phyloP scores from a whole-genome alignment of 2,329 filamentous ascomycete species.

The Claviceps spartinae region DNA sequence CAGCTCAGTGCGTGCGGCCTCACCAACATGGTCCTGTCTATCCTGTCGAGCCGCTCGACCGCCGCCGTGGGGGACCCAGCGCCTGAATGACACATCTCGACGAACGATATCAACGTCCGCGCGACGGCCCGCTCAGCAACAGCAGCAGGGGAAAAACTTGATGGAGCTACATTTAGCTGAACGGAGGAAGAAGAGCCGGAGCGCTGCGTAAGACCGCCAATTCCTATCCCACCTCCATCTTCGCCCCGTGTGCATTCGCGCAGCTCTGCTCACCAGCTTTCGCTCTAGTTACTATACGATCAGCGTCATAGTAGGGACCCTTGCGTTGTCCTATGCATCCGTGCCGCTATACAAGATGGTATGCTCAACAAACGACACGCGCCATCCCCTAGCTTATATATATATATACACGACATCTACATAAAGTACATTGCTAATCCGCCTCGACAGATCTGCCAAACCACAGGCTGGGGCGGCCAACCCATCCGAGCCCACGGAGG shows the following conservation, averaged over 20 bases:
- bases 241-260: background rate
- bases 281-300: conserved; percentile 53
- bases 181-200: conserved; percentile 54
- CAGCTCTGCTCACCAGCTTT: background rate
- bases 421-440: background rate
- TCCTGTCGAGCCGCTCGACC: conserved; percentile 23
- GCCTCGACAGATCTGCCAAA: conserved; percentile 52
- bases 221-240: background rate
- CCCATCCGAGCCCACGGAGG: conserved; percentile 66
- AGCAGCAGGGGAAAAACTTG: conserved; percentile 14
- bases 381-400: background rate
- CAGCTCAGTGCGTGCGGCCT: conserved; percentile 14
- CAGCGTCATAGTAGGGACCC: conserved; percentile 65
- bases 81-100: conserved; percentile 11
- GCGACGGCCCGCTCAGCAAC: conserved; percentile 12
- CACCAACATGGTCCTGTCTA: conserved; percentile 23
- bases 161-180: conserved; percentile 53
- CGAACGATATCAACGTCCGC: conserved; percentile 20
- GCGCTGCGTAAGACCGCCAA: conserved; percentile 28
- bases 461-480: conserved; percentile 84
- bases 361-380: conserved; percentile 2
- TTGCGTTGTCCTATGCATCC: conserved; percentile 69
- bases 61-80: conserved; percentile 9
- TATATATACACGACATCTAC: too few species aligned
- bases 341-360: conserved; percentile 85